These are phyloP conservation scores for Apiospora sp. DNA, from an alignment of 2,329 filamentous ascomycete species.

Conservation along the genomic window DNA sequence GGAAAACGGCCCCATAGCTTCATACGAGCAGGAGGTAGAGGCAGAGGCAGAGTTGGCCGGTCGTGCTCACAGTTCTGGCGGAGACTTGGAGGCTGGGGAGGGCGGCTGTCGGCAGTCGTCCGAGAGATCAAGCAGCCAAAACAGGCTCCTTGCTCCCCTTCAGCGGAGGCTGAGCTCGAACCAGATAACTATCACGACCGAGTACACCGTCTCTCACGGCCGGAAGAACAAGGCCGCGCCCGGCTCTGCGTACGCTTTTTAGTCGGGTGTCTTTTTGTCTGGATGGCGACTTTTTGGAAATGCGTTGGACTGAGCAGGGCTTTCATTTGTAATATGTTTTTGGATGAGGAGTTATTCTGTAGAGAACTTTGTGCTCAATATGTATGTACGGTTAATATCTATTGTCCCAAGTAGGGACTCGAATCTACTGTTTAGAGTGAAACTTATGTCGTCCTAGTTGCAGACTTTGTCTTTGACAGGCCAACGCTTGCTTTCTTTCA, in stretches of 20 bases:
- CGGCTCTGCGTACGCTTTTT: background rate
- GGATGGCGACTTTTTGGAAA: background rate
- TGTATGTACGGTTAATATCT: background rate
- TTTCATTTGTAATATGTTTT: background rate
- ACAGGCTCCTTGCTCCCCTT: background rate
- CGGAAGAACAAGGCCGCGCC: background rate
- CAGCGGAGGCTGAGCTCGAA: background rate
- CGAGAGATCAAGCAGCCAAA: background rate
- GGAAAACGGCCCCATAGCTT: conserved; percentile 26
- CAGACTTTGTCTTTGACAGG: no score
- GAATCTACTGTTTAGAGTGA: no score
- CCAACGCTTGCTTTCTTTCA: no score
- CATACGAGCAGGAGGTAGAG: conserved; percentile 26
- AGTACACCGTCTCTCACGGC: conserved; percentile 30
- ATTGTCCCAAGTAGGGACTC: no score
- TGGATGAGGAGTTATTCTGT: background rate
- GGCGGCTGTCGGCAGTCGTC: background rate
- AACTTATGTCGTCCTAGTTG: background rate
- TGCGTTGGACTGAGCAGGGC: background rate
- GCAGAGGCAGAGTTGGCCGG: background rate
- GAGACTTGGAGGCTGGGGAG: background rate
- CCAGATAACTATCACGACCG: conserved; percentile 33
- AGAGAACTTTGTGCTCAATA: background rate
- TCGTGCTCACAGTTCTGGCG: no score
- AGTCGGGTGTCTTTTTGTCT: background rate